Evolutionary conservation across 768 basidiomycete genomes (phyloP).

Genomic region (Leucocoprinus birnbaumii): DNA sequence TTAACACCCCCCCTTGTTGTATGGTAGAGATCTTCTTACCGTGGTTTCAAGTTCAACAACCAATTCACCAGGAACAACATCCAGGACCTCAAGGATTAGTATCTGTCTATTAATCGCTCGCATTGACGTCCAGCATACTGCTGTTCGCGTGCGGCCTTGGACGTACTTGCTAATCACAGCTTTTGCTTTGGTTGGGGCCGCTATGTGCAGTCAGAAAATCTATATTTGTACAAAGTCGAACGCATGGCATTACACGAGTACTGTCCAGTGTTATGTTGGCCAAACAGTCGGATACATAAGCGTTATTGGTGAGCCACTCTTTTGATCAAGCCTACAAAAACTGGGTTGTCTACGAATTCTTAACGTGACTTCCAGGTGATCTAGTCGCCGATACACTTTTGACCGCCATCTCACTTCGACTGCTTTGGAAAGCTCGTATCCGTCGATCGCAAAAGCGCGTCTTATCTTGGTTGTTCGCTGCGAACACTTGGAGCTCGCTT

Average conservation of each 20-base stretch:
- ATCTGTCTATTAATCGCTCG: slow-evolving; percentile 6
- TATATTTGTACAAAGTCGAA: neutral
- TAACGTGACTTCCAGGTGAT: neutral
- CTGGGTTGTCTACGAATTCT: too few species aligned
- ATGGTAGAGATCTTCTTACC: neutral
- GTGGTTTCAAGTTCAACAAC: too few species aligned
- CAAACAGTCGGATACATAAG: neutral
- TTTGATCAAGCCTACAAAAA: neutral
- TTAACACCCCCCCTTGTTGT: slow-evolving; percentile 4
- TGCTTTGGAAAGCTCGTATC: slow-evolving; percentile 7
- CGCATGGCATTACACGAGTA: neutral
- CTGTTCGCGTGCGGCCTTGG: neutral
- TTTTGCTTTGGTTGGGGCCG: slow-evolving; percentile 3
- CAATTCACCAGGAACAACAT: too few species aligned
- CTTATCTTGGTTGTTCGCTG: slow-evolving; percentile 1
- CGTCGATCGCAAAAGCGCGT: slow-evolving; percentile 1
- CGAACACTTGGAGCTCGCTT: slow-evolving; percentile 6
- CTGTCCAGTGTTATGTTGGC: slow-evolving; percentile 1
- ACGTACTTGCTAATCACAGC: neutral
- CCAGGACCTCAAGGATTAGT: slow-evolving; percentile 5
- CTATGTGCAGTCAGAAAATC: neutral
- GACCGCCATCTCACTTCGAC: slow-evolving; percentile 2
- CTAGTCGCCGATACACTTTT: neutral
- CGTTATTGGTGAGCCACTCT: neutral
- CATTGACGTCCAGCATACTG: slow-evolving; percentile 1